Base-by-base conservation (phyloP, 2,329 filamentous ascomycete species). In the Rutstroemia sydowiana region DNA sequence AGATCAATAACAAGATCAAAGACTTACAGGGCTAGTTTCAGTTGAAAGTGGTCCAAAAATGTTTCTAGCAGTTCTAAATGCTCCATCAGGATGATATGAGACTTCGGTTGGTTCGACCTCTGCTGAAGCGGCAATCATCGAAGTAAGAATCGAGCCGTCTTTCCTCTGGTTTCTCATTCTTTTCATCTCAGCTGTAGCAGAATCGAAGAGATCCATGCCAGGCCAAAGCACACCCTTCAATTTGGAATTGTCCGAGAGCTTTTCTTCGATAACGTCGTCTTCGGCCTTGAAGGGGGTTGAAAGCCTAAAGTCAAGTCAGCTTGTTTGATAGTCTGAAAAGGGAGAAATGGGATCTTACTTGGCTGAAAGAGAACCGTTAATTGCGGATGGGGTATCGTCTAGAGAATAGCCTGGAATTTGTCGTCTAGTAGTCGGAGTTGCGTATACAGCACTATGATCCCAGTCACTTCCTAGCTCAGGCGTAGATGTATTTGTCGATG, bases 151-250 rank as follows among this genome's bases (percentile, higher is more conserved):
- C 1, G 81, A 83, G n/a, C 73, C 75, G 49, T 84, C 80, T 66
- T 92, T 92, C 61, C 85, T 82, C 68, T 92, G 87, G 64, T 91
- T 91, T 47, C 87, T 76, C 70, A 81, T 87, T 42, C 83, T 77
- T 60, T 81, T 84, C 75, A 87, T 85, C 55, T 85, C 79, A 14
- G 82, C 77, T 4, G 84, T 87, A 4, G 87, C 87, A 48, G 87
- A 82, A 66, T 92, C 87, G 64, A 91, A 90, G n/a, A 88, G 75
- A 48, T 80, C 78, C 87, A 91, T 91, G 16, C 87, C 87, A 2
- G 84, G 83, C 75, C 83, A 89, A 43, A 81, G 72, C n/a, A 84
- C 72, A 2, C 87, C 87, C 66, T 91, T 91, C 48, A 90, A 74
- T 40, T 61, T 64, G 9, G 63, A 55, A 54, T 57, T 63, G n/a